Evolutionary conservation across 2,329 filamentous ascomycete species (phyloP), one percentile per base, ranked within the genome.

Genomic region (Fusarium falciforme): DNA sequence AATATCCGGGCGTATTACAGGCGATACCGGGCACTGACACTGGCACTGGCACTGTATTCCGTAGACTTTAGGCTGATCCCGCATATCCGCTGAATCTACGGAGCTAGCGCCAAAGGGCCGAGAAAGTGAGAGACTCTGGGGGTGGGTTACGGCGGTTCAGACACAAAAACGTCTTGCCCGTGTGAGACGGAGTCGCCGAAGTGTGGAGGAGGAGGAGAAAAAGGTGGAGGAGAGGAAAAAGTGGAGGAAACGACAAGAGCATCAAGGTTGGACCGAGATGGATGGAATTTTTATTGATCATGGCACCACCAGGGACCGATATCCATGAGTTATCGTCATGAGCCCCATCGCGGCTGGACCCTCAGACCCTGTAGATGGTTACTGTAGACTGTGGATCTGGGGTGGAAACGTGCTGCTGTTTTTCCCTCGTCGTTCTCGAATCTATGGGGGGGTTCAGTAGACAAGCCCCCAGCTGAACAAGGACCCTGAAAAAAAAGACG

Each of bases 141-240:
- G 57, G 35, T 29, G 33, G 27, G 40, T 49, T 59, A n/a, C 8
- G 47, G 47, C 47, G 47, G 47, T 52, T 52, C 10, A 52, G 47
- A 31, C 9, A 3, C 10, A 12, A 55, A 55, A 66, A 38, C 62
- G 29, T 31, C 29, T 31, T 31, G 29, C 9, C 29, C 29, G 62
- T 65, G 42, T 64, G 57, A 68, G 68, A 74, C 47, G 70, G 70
- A 72, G 70, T 68, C 49, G 68, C 69, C 69, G 69, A 67, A 59
- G 33, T 67, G 63, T 71, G 69, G 67, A 71, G 69, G 63, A 71
- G 31, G 25, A 22, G 29, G n/a, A 29, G 10, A 14, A 52, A 44
- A 27, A 22, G 27, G 52, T 33, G 59, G 40, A 42, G 44, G 33
- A 17, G 20, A 42, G 31, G 22, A 35, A 38, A n/a, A 38, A 38